Evolutionary conservation across 768 basidiomycete genomes (phyloP).

Genomic region (Candolleomyces efflorescens): DNA sequence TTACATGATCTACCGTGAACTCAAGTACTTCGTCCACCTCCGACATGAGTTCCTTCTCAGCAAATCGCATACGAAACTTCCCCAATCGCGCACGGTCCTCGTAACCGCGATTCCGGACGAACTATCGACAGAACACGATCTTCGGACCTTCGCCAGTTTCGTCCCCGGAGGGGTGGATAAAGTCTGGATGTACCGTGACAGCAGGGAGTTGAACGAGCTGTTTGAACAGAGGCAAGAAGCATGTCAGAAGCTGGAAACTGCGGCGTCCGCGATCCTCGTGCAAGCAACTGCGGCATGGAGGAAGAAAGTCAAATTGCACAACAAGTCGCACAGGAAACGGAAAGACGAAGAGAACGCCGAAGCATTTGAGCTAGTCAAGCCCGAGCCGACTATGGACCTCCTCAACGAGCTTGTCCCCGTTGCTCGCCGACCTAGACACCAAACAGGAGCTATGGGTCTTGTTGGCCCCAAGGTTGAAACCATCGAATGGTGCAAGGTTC

Average conservation of each 20-base stretch:
- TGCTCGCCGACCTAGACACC: conserved; percentile 47
- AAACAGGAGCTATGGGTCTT: conserved; percentile 44
- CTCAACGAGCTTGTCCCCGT: conserved; percentile 52
- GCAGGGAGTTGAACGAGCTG: conserved; percentile 35
- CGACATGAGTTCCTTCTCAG: conserved; percentile 57
- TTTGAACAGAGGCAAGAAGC: conserved; percentile 42
- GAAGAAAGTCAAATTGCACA: conserved; percentile 31
- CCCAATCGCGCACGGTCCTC: conserved; percentile 67
- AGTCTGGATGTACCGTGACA: conserved; percentile 65
- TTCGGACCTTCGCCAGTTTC: conserved; percentile 53
- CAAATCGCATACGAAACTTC: conserved; percentile 51
- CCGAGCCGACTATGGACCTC: conserved; percentile 26
- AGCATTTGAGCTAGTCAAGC: conserved; percentile 14
- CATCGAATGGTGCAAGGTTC: conserved; percentile 55
- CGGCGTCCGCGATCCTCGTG: conserved; percentile 45
- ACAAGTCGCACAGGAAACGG: conserved; percentile 23
- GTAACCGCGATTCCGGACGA: conserved; percentile 60
- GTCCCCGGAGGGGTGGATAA: conserved; percentile 66
- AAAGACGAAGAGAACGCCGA: conserved; percentile 24
- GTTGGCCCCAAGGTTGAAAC: conserved; percentile 64
- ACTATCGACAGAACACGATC: conserved; percentile 41
- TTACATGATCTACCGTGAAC: conserved; percentile 54
- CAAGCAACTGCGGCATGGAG: conserved; percentile 37
- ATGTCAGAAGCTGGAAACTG: conserved; percentile 53
- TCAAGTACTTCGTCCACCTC: conserved; percentile 51